Conservation (phyloP, 345 rosid species). For the Citrus maxima region DNA sequence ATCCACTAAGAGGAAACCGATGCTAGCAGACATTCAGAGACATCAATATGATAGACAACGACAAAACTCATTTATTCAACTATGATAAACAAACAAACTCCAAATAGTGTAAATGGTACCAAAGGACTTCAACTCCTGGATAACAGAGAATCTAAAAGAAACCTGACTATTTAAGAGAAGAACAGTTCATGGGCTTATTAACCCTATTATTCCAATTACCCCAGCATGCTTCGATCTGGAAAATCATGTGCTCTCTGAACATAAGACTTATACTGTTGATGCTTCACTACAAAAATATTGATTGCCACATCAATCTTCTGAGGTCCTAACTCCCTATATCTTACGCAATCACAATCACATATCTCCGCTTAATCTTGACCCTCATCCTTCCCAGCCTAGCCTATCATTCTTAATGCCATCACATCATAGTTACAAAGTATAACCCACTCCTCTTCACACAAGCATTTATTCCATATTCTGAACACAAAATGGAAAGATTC, state of each 20-base stretch:
- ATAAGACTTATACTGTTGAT: neutral
- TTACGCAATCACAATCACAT: constrained; percentile 8
- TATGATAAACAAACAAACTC: constrained; percentile 15
- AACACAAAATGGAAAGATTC: constrained; percentile 24
- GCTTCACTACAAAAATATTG: neutral
- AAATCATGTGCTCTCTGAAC: neutral
- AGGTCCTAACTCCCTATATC: constrained; percentile 17
- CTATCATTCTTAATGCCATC: constrained; percentile 1
- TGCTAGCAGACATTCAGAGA: constrained; percentile 7
- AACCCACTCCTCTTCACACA: constrained; percentile 16
- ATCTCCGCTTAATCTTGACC: constrained; percentile 14
- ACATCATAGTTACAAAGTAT: constrained; percentile 9
- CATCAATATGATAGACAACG: constrained; percentile 12
- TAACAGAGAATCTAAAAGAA: constrained; percentile 6
- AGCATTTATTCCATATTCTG: constrained; percentile 43
- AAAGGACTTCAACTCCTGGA: constrained; percentile 5
- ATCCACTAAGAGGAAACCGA: neutral
- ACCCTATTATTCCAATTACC: neutral
- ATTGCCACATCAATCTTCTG: neutral
- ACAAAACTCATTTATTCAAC: constrained; percentile 13
- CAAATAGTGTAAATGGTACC: neutral
- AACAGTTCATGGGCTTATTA: neutral
- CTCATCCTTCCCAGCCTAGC: constrained; percentile 12
- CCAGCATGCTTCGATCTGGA: neutral
- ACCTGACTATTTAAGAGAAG: constrained; percentile 1